Base-by-base conservation (phyloP, 208 protist species). In the Trypanosoma rangeli region DNA sequence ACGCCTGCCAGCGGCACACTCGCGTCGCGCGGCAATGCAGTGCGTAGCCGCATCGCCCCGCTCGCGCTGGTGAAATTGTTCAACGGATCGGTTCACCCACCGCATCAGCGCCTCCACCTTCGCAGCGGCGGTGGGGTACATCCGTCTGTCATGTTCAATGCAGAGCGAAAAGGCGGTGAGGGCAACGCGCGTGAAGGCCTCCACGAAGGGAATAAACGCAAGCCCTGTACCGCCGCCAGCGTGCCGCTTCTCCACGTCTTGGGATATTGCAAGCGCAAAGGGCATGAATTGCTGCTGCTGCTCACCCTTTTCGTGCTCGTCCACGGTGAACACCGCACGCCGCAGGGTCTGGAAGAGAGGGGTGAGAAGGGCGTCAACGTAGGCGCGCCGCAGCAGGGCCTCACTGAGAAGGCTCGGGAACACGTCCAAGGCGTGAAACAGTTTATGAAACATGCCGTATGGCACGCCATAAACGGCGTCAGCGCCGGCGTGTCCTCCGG, bases 111-210 rank as follows among this genome's bases (percentile, higher is more conserved):
- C 86, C 0, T 54, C 35, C 9, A 84, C 67, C 60, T 91, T 92
- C 26, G 75, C 59, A 1, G 68, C 65, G 42, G 82, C 79, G 28
- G 89, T 86, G 26, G 86, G 88, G 70, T 88, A 91, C 50, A 78
- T 79, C 5, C 56, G 28, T 8, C 44, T 48, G 44, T 90, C 81
- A 26, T 54, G 52, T 15, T 75, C 63, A 1, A 29, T 59, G 16
- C 78, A 83, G 9, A 83, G 80, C 3, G 76, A 74, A 68, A 94
- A 94, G n/a, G 80, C 80, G 0, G 82, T 89, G 66, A 92, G 69
- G 26, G 82, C 86, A 1, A 94, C 80, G 16, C 89, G 86, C n/a
- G 85, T 75, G 75, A 93, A 87, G 3, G 81, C 75, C 56, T 94
- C 86, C 16, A 87, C 74, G 72, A 94, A 94, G 53, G 72, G 59